Base-by-base conservation (phyloP, 2,329 filamentous ascomycete genomes). In the Venturia carpophila region DNA sequence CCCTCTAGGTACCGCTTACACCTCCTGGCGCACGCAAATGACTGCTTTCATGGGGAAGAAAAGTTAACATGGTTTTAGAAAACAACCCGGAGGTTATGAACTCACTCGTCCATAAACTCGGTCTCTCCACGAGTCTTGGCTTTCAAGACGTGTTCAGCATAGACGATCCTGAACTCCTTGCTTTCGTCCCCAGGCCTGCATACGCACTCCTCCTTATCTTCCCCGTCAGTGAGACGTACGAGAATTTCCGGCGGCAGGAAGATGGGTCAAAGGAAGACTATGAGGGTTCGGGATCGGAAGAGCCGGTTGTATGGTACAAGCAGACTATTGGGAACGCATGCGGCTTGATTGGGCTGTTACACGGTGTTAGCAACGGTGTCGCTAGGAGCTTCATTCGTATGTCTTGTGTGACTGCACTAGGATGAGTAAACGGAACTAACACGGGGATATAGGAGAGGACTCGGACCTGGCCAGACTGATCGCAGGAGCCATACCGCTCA, bases 251-350 rank as follows among this genome's bases (percentile, higher is more conserved):
- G 41, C 75, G 83, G 66, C 80, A 84, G 55, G 92, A 96, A 79
- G 92, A 97, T 77, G 79, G 79, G 62, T 74, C 82, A 27, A 79
- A 79, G 52, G 69, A 78, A 1, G 84, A 86, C 47, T 96, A 96
- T 78, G 73, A 75, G 0, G 89, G 88, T 55, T 81, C 80, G 21
- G 92, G 92, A 1, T 77, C 82, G 0, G 73, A 71, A 0, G 91
- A 97, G 73, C 87, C 90, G 5, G 90, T 97, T 0, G 72, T 96
- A 9, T 99, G 93, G 94, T 97, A 92, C 82, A 89, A 86, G 70
- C 93, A 97, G 79, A 97, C 92, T 0, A 97, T 97, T 71, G 84
- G 89, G 67, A 96, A 97, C 74, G 91, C 93, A 0, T 97, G 93
- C 75, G 93, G 93, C 0, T 79, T 96, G 56, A 96, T 97, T 79